phyloP scores from a whole-genome alignment of 345 rosid species.

The Excoecaria cochinchinensis region DNA sequence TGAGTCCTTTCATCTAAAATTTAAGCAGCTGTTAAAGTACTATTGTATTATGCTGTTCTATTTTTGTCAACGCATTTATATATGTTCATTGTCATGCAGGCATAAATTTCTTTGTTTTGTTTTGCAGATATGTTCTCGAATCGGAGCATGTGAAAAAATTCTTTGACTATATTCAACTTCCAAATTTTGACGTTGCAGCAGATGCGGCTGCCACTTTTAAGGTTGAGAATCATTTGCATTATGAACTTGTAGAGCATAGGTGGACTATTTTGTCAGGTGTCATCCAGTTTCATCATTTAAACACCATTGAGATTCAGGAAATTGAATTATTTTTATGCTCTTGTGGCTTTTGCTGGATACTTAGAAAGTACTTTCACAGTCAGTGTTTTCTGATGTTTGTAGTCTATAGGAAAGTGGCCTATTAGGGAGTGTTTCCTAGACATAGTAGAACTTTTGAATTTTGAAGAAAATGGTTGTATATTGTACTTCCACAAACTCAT shows the following conservation, averaged over 20 bases:
- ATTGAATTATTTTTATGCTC: background rate
- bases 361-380: background rate
- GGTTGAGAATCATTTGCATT: conserved; percentile 40
- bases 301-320: background rate
- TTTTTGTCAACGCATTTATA: background rate
- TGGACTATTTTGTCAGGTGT: background rate
- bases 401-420: background rate
- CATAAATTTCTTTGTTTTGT: conserved; percentile 18
- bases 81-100: background rate
- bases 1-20: background rate
- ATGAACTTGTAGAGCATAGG: background rate
- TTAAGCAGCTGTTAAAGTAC: background rate
- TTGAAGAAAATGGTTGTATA: background rate
- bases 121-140: conserved; percentile 82
- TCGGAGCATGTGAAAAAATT: conserved; percentile 81
- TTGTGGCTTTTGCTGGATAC: background rate
- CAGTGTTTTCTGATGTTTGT: too few species aligned
- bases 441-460: too few species aligned
- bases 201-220: conserved; percentile 99
- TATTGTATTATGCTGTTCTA: background rate
- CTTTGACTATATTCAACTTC: conserved; percentile 88
- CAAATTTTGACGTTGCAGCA: conserved; percentile 94
- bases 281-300: background rate
- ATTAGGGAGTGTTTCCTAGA: background rate
- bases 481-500: background rate